Conservation (phyloP, 495 filamentous ascomycete species). For the Penicillium daleae region DNA sequence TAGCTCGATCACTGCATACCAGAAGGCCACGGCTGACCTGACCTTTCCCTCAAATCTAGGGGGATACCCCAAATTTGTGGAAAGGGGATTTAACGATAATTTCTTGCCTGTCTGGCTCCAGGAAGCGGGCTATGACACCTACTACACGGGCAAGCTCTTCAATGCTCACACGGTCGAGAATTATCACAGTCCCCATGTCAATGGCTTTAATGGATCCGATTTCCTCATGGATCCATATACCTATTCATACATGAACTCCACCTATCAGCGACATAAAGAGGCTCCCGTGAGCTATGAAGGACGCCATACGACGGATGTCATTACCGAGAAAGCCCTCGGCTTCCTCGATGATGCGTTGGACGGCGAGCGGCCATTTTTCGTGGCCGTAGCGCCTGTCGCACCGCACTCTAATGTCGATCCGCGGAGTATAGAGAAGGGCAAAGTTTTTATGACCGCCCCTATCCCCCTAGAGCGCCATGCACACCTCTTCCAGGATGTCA, state of each 20-base stretch:
- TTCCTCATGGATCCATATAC: constrained; percentile 75
- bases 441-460: constrained; percentile 50
- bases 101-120: constrained; percentile 75
- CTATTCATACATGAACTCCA: constrained; percentile 70
- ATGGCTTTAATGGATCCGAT: constrained; percentile 61
- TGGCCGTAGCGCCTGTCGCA: constrained; percentile 66
- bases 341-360: constrained; percentile 65
- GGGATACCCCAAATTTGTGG: constrained; percentile 71
- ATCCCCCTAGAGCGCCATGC: constrained; percentile 50
- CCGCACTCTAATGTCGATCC: constrained; percentile 65
- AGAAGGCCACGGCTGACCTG: not conserved
- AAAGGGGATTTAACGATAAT: constrained; percentile 65
- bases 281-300: constrained; percentile 59
- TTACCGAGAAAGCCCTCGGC: constrained; percentile 62
- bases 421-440: constrained; percentile 17
- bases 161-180: constrained; percentile 64
- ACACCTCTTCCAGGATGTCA: constrained; percentile 42
- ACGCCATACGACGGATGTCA: constrained; percentile 63
- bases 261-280: constrained; percentile 66
- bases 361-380: constrained; percentile 64
- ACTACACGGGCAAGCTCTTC: constrained; percentile 75
- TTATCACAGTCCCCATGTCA: constrained; percentile 60
- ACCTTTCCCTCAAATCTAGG: constrained; percentile 38
- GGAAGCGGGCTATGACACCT: constrained; percentile 70
- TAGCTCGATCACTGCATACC: not conserved